Conservation (phyloP, 1,284 basidiomycete species). For the Phylloboletellus chloephorus region DNA sequence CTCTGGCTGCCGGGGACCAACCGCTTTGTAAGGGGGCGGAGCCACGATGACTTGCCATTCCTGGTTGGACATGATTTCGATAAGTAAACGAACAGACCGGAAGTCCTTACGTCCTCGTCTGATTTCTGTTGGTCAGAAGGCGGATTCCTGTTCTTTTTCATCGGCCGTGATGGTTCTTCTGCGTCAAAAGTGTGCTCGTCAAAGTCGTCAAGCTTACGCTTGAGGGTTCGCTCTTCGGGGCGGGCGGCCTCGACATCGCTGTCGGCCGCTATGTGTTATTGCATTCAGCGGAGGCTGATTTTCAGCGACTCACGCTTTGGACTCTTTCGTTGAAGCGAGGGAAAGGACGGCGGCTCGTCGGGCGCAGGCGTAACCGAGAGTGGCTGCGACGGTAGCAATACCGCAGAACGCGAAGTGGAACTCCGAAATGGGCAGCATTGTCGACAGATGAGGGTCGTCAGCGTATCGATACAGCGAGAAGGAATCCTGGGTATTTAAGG, state of each 20-base stretch:
- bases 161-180: slow-evolving; percentile 32
- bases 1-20: slow-evolving; percentile 10
- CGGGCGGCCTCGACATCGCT: slow-evolving; percentile 28
- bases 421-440: slow-evolving; percentile 31
- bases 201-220: slow-evolving; percentile 38
- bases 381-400: slow-evolving; percentile 53
- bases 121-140: slow-evolving; percentile 31
- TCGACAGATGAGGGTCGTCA: not conserved
- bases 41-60: slow-evolving; percentile 31
- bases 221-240: slow-evolving; percentile 33
- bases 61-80: slow-evolving; percentile 22
- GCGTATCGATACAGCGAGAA: not conserved
- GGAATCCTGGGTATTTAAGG: slow-evolving; percentile 21
- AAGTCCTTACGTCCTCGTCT: slow-evolving; percentile 28
- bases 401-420: slow-evolving; percentile 49
- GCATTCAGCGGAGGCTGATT: slow-evolving; percentile 29
- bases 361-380: slow-evolving; percentile 50
- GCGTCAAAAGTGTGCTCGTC: slow-evolving; percentile 25
- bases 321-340: slow-evolving; percentile 15
- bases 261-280: slow-evolving; percentile 29
- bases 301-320: slow-evolving; percentile 29
- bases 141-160: slow-evolving; percentile 48
- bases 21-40: slow-evolving; percentile 27
- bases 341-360: slow-evolving; percentile 35
- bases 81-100: slow-evolving; percentile 16